phyloP scores from a whole-genome alignment of 768 basidiomycete genomes.

The Mycena metata region DNA sequence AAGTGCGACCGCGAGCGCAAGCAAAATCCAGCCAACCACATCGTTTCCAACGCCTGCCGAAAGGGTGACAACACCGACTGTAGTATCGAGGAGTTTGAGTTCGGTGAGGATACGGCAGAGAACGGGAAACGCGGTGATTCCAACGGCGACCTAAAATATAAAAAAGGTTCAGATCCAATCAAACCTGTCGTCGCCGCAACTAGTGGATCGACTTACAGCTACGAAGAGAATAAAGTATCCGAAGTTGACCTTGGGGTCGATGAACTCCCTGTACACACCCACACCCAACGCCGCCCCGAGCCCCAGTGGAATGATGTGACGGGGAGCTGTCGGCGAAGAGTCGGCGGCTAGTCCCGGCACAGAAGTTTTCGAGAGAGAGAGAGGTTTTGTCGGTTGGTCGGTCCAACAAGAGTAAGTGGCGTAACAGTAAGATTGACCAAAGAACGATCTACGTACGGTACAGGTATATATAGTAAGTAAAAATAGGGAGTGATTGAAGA shows the following conservation, averaged over 20 bases:
- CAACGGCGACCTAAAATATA: conserved; percentile 84
- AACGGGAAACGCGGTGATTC: conserved; percentile 87
- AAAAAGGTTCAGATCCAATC: too few species aligned
- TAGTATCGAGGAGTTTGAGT: conserved; percentile 83
- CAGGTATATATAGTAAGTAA: too few species aligned
- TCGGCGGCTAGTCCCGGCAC: too few species aligned
- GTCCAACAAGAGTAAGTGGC: too few species aligned
- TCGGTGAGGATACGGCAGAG: conserved; percentile 89
- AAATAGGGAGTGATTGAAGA: too few species aligned
- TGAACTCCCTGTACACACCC: conserved; percentile 80
- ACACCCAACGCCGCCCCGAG: conserved; percentile 82
- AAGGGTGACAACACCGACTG: conserved; percentile 86
- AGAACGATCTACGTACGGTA: too few species aligned
- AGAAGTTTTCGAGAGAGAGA: too few species aligned
- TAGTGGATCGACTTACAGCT: too few species aligned
- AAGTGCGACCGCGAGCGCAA: conserved; percentile 87
- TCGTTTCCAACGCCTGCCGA: conserved; percentile 88
- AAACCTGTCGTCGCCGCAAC: too few species aligned
- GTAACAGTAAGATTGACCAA: too few species aligned
- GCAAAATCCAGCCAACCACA: conserved; percentile 84
- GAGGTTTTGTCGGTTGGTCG: too few species aligned
- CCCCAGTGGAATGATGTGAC: conserved; percentile 84
- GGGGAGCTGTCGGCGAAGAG: too few species aligned
- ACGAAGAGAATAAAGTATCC: conserved; percentile 90
- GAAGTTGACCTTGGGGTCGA: conserved; percentile 68